phyloP scores from a whole-genome alignment of 139 green algal genomes.

The Chlamydomonas sp. region DNA sequence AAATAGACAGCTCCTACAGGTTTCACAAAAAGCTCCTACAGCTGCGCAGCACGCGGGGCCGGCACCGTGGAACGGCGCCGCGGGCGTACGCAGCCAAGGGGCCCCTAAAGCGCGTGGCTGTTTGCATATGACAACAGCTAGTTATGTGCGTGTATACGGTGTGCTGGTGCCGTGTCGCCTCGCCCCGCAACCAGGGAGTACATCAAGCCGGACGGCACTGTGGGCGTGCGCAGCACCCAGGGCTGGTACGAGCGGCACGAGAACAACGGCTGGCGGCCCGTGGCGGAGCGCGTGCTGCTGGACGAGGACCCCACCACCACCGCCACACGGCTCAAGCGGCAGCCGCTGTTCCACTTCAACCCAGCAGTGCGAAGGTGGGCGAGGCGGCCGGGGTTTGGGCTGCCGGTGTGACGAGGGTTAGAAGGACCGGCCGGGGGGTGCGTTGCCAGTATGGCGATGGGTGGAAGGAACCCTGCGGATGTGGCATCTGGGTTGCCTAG shows the following conservation, averaged over 20 bases:
- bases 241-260: conserved; percentile 76
- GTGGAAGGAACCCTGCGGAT: too few relatives aligned
- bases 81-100: too few relatives aligned
- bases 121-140: too few relatives aligned
- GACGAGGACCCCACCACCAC: conserved; percentile 55
- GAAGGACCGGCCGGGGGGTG: background rate
- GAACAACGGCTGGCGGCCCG: conserved; percentile 82
- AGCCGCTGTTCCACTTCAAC: conserved; percentile 58
- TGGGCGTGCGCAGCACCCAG: conserved; percentile 45
- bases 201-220: conserved; percentile 57
- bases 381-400: background rate
- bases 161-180: too few relatives aligned
- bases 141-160: too few relatives aligned
- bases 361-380: conserved; percentile 52
- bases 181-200: conserved; percentile 39
- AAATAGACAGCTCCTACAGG: background rate
- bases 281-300: conserved; percentile 63
- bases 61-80: too few relatives aligned
- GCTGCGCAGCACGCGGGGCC: too few relatives aligned
- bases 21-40: background rate
- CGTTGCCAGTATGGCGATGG: too few relatives aligned
- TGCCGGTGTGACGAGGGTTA: background rate
- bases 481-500: too few relatives aligned
- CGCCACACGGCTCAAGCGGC: conserved; percentile 24
- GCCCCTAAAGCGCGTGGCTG: too few relatives aligned